These are phyloP conservation scores for Gossypium trilobum DNA, from an alignment of 441 rosid genomes.

Conservation along the genomic window DNA sequence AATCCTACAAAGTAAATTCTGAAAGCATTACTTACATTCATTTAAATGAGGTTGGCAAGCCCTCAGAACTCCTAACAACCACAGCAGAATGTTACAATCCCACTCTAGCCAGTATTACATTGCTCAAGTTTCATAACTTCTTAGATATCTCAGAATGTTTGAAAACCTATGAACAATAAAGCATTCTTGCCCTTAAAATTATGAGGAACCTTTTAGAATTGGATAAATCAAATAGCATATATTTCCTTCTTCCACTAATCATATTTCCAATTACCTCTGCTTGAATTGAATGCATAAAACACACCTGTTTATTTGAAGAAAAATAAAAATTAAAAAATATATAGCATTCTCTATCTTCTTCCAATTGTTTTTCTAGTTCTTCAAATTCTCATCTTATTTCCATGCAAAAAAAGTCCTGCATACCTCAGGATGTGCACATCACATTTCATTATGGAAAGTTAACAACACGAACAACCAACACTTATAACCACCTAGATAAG, in stretches of 20 bases:
- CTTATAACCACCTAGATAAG: neutral
- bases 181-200: neutral
- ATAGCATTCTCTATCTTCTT: neutral
- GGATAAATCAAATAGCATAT: neutral
- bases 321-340: neutral
- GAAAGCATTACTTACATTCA: neutral
- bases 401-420: neutral
- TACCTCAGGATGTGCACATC: neutral
- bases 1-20: neutral
- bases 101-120: neutral
- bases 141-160: neutral
- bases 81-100: neutral
- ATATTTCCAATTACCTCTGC: neutral
- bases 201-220: neutral
- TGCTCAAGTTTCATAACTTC: conserved; percentile 1
- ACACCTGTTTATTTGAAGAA: neutral
- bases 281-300: neutral
- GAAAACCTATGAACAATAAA: neutral
- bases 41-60: neutral
- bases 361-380: neutral
- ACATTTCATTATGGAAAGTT: conserved; percentile 2
- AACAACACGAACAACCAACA: neutral
- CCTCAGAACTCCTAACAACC: neutral
- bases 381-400: neutral
- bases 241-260: neutral